Percentiles rank a stretch among this genome's conserved stretches.
phyloP scores from a whole-genome alignment of 129 eudicot species.

The sunflower (Helianthus annuus) region HanXRQr2.0-SUNRISE NC_035440.2:14945027-14945526 shows the following conservation, averaged over 20 bases:
- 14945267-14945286: constrained; percentile 64
- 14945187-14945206: constrained; percentile 69
- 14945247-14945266: constrained; percentile 64
- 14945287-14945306: constrained; percentile 38
- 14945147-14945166: neutral
- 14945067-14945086: neutral
- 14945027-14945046: constrained; percentile 8
- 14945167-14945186: constrained; percentile 30
- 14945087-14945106: neutral
- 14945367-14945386: neutral
- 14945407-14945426: too few species aligned
- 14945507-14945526: neutral
- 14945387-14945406: neutral
- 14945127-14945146: constrained; percentile 1
- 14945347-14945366: neutral
- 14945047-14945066: constrained; percentile 2
- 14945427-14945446: too few species aligned
- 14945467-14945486: neutral
- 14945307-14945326: neutral
- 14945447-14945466: neutral
- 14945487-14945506: constrained; percentile 1
- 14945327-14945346: neutral
- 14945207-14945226: constrained; percentile 65
- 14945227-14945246: constrained; percentile 73
- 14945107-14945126: constrained; percentile 3